Conservation (phyloP, 176 grass and related monocot genomes). For the Dactylis glomerata region DNA sequence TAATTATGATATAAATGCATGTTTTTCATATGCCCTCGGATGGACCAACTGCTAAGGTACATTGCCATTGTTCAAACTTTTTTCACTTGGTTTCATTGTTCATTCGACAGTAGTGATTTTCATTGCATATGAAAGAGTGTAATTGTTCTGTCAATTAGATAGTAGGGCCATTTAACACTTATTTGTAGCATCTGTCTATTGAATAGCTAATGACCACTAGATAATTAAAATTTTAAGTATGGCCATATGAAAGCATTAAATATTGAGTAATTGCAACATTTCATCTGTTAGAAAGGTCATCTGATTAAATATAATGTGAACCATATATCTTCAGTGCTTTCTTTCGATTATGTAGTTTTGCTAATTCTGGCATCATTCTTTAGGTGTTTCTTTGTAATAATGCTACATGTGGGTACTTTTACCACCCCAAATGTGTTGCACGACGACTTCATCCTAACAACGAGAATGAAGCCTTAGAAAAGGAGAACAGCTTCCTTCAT, state of each 20-base stretch:
- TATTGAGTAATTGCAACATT: background rate
- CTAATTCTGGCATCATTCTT: constrained; percentile 20
- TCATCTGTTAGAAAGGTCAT: background rate
- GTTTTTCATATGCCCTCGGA: too few species aligned
- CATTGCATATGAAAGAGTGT: too few species aligned
- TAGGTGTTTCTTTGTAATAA: constrained; percentile 76
- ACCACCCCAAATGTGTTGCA: constrained; percentile 68
- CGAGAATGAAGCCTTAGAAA: constrained; percentile 39
- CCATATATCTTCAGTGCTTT: too few species aligned
- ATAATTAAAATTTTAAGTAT: background rate
- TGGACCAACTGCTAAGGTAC: too few species aligned
- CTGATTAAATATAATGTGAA: too few species aligned
- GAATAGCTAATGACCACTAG: background rate
- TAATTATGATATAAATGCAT: too few species aligned
- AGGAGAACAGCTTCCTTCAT: constrained; percentile 54
- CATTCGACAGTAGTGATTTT: too few species aligned
- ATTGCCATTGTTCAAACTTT: too few species aligned
- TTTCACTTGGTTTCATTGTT: too few species aligned
- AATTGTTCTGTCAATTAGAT: too few species aligned
- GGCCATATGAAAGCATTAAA: background rate
- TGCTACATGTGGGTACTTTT: constrained; percentile 80
- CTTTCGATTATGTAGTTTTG: too few species aligned
- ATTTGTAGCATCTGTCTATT: constrained; percentile 5
- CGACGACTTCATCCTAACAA: constrained; percentile 38
- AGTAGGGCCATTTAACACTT: too few species aligned